These are phyloP conservation scores for Pestalotiopsis fici DNA, from an alignment of 2,329 filamentous ascomycete genomes.

Conservation along the genomic window DNA sequence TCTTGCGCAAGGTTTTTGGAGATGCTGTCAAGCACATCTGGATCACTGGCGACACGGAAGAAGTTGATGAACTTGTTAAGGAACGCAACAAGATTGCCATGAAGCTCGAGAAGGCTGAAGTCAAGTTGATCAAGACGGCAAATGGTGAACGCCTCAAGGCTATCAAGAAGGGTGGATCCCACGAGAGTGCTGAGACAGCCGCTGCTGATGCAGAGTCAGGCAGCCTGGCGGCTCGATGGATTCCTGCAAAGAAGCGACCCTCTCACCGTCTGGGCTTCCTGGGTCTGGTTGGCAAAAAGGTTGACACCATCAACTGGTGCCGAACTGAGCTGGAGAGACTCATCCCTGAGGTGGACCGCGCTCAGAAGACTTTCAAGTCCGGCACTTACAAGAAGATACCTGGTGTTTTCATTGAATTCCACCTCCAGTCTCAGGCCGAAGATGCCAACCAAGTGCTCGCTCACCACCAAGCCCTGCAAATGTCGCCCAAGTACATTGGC, in stretches of 20 bases:
- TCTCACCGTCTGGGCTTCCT: constrained; percentile 72
- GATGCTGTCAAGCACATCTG: constrained; percentile 80
- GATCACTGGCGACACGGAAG: constrained; percentile 76
- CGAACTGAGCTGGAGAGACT: constrained; percentile 76
- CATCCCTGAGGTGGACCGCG: constrained; percentile 68
- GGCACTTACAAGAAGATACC: constrained; percentile 68
- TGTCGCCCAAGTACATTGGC: constrained; percentile 84
- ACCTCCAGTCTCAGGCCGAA: constrained; percentile 80
- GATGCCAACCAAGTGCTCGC: constrained; percentile 83
- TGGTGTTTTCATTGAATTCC: constrained; percentile 90
- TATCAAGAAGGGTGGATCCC: constrained; percentile 58
- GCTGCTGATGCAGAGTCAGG: constrained; percentile 68
- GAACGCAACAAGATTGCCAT: constrained; percentile 79
- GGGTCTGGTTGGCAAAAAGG: constrained; percentile 77
- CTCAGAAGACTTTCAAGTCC: constrained; percentile 66
- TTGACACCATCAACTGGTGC: constrained; percentile 92
- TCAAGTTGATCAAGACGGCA: constrained; percentile 78
- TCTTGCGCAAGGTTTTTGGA: constrained; percentile 79
- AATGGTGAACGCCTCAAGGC: constrained; percentile 72
- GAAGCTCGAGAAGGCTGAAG: constrained; percentile 84
- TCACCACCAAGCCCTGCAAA: constrained; percentile 83
- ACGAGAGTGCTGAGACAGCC: constrained; percentile 42
- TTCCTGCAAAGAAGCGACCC: constrained; percentile 73
- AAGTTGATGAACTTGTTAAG: constrained; percentile 79
- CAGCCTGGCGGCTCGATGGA: constrained; percentile 72